These are phyloP conservation scores for Rhizopogon salebrosus DNA, from an alignment of 768 basidiomycete species.

Conservation along the genomic window DNA sequence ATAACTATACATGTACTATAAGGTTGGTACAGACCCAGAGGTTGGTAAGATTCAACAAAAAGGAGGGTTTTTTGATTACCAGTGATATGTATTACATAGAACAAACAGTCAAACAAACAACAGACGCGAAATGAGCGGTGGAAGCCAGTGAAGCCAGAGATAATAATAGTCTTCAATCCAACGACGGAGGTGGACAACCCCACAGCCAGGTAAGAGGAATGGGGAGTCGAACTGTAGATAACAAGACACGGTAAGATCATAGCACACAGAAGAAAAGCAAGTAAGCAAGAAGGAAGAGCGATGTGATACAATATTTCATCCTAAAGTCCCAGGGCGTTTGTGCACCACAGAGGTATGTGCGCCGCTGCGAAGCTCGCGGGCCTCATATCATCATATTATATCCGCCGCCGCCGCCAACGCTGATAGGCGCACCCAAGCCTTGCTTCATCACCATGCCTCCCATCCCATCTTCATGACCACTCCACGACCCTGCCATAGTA, in stretches of 20 bases:
- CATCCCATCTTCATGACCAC: conserved; percentile 26
- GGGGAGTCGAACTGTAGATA: conserved; percentile 7
- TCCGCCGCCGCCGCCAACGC: conserved; percentile 32
- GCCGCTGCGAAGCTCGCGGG: background rate
- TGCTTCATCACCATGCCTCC: conserved; percentile 31
- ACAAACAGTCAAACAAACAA: conserved; percentile 4
- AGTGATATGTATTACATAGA: conserved; percentile 20
- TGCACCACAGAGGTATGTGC: conserved; percentile 5
- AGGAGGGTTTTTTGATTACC: conserved; percentile 12
- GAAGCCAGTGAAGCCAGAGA: background rate
- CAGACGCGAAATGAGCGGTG: background rate
- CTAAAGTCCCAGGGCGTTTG: conserved; percentile 11
- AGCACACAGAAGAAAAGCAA: conserved; percentile 8
- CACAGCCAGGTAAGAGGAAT: background rate
- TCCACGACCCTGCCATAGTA: conserved; percentile 18
- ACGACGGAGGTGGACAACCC: conserved; percentile 2
- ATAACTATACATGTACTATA: too few species aligned
- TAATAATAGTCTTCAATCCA: background rate
- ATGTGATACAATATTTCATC: conserved; percentile 1
- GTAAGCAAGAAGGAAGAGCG: conserved; percentile 8
- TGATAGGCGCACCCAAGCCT: conserved; percentile 31
- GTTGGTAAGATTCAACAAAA: conserved; percentile 8
- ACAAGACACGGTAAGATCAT: conserved; percentile 11
- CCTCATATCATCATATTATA: conserved; percentile 36
- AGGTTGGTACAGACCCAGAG: too few species aligned